phyloP scores from a whole-genome alignment of 140 eudicot genomes.

The Bidens hawaiensis region DNA sequence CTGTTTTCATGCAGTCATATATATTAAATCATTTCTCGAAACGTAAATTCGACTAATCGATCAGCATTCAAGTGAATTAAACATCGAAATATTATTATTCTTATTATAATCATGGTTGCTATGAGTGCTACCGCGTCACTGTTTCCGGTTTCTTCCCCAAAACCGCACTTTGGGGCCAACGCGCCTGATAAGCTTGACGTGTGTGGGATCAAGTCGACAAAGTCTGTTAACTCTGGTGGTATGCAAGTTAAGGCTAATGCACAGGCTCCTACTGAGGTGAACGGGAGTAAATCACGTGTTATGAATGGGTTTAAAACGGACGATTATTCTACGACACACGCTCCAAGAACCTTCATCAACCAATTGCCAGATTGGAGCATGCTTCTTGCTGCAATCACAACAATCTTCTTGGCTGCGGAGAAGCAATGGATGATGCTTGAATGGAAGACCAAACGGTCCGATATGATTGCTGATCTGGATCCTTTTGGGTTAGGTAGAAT shows the following conservation, averaged over 20 bases:
- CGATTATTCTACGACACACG: slow-evolving; percentile 48
- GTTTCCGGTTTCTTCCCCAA: slow-evolving; percentile 51
- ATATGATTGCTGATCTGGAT: slow-evolving; percentile 70
- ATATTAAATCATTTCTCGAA: no score
- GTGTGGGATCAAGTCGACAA: slow-evolving; percentile 58
- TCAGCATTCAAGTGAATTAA: background rate
- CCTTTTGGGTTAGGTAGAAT: slow-evolving; percentile 83
- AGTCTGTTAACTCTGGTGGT: slow-evolving; percentile 47
- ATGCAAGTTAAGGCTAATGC: slow-evolving; percentile 74
- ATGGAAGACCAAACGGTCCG: slow-evolving; percentile 92
- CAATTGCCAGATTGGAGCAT: slow-evolving; percentile 98
- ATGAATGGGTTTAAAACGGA: slow-evolving; percentile 55
- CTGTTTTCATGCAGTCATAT: no score
- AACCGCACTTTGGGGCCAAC: slow-evolving; percentile 50
- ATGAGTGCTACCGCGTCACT: slow-evolving; percentile 70
- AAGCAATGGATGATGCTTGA: slow-evolving; percentile 99
- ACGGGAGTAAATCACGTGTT: slow-evolving; percentile 57
- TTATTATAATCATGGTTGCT: slow-evolving; percentile 58
- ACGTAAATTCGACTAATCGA: background rate
- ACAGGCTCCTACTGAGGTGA: slow-evolving; percentile 77
- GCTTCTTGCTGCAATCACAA: slow-evolving; percentile 99
- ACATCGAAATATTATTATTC: slow-evolving; percentile 13
- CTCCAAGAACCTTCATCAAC: slow-evolving; percentile 86
- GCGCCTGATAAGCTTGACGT: slow-evolving; percentile 47
- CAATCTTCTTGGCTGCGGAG: slow-evolving; percentile 95